Percentiles rank a stretch among this genome's conserved stretches.
These are phyloP conservation scores for Gracilariopsis chorda DNA, from an alignment of 23 red algal species.

Conservation along the genomic window DNA sequence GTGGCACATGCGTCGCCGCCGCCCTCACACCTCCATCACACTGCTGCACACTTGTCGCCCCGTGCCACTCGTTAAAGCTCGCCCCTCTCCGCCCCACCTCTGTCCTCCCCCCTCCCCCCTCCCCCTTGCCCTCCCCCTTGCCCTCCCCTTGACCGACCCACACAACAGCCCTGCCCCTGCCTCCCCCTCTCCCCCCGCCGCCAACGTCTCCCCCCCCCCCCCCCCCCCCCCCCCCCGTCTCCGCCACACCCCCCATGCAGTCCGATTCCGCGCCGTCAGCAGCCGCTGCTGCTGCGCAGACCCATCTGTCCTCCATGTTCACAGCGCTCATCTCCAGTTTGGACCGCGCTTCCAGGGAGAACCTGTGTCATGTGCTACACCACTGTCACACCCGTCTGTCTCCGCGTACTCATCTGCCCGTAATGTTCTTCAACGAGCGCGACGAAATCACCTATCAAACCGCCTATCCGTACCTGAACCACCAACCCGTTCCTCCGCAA, in stretches of 20 bases:
- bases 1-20: not conserved
- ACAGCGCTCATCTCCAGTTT: constrained; percentile 23
- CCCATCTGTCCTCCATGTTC: constrained; percentile 33
- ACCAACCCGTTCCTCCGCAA: too few relatives aligned
- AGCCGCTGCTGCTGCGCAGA: not conserved
- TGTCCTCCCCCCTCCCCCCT: too few relatives aligned
- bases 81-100: too few relatives aligned
- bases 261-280: not conserved
- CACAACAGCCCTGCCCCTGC: too few relatives aligned
- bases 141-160: too few relatives aligned
- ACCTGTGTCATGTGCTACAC: constrained; percentile 20
- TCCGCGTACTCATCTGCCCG: not conserved
- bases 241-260: not conserved
- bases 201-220: too few relatives aligned
- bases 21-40: not conserved
- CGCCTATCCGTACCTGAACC: not conserved
- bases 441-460: not conserved
- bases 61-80: too few relatives aligned
- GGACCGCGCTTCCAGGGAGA: not conserved
- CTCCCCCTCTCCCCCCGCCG: too few relatives aligned
- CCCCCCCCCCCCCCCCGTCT: not conserved
- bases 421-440: constrained; percentile 31
- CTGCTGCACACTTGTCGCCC: too few relatives aligned
- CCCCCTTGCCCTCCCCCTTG: too few relatives aligned
- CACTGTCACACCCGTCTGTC: constrained; percentile 28